These are phyloP conservation scores for Lactifluus pinguis DNA, from an alignment of 768 basidiomycete genomes.

Conservation along the genomic window DNA sequence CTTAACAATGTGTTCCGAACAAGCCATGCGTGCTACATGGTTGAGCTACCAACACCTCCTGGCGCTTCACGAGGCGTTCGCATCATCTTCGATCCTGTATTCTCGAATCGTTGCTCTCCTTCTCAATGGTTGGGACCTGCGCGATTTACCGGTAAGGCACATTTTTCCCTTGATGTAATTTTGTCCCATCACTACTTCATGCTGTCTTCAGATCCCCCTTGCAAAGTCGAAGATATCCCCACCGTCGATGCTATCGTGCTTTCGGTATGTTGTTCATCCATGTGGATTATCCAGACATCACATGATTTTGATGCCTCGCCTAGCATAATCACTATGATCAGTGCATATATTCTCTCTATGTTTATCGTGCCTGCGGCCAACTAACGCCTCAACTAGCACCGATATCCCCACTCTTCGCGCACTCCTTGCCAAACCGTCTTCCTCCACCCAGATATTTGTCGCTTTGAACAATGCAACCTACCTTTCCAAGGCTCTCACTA, in stretches of 20 bases:
- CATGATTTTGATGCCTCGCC: not conserved
- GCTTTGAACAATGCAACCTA: constrained; percentile 35
- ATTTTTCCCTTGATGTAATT: not conserved
- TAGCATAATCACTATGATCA: constrained; percentile 35
- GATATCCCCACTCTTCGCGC: constrained; percentile 28
- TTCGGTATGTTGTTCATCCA: constrained; percentile 29
- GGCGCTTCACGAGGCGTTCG: constrained; percentile 30
- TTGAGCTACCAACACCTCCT: constrained; percentile 29
- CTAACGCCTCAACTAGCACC: constrained; percentile 21
- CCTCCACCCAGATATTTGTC: constrained; percentile 35
- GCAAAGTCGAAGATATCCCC: constrained; percentile 36
- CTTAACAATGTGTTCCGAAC: not conserved
- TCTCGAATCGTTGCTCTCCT: constrained; percentile 31
- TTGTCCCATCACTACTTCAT: not conserved
- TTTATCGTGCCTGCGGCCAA: not conserved
- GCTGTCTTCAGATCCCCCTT: constrained; percentile 27
- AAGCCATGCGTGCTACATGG: constrained; percentile 32
- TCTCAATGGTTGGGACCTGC: constrained; percentile 26
- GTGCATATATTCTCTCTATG: constrained; percentile 14
- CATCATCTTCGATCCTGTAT: constrained; percentile 33
- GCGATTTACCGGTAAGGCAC: constrained; percentile 27
- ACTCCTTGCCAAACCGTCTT: constrained; percentile 20
- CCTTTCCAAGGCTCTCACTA: constrained; percentile 26
- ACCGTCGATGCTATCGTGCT: constrained; percentile 42
- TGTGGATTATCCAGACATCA: not conserved